Evolutionary conservation across 192 early-diverging fungal species (phyloP), one percentile per base, ranked within the genome.

Genomic region (Coemansia furcata): DNA sequence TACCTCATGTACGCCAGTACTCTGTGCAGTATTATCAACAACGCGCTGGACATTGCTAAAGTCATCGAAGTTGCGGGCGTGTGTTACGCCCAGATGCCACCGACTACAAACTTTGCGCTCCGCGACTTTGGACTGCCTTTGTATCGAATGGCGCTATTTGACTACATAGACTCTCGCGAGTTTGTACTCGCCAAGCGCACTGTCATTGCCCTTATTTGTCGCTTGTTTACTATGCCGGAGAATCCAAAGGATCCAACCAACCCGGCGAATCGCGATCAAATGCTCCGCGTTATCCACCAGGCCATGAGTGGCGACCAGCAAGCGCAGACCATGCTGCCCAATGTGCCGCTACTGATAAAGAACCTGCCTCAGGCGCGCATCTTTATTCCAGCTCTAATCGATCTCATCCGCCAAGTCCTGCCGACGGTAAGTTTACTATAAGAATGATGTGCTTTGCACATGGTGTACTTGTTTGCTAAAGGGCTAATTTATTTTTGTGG

Each of bases 91-190:
- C 80, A 82, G 40, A 8, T 37, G 35, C 75, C 74, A 33, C 80
- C 80, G 7, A 71, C 80, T 1, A 62, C 75, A 14, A 82, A 82
- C 63, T 77, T 74, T 46, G 39, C 65, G 1, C 61, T 82, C 21
- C 33, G 68, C 14, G 65, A 70, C 39, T 82, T 71, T 62, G 75
- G 65, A 4, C 26, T 61, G 11, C 63, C 66, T 37, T 67, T 82
- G 26, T 62, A 71, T 29, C 35, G 54, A 3, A 68, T 82, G 58
- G 71, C 72, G 9, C 46, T 55, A 66, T 66, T 39, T 36, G 60
- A 68, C 11, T 47, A 47, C 23, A 19, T 29, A n/a, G 37, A 59
- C 15, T 61, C 76, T 11, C 63, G 39, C 15, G 63, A 68, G 21
- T 62, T 49, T 37, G 52, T 68, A 3, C 33, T 29, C 14, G 68